Base-by-base conservation (phyloP, 2,329 filamentous ascomycete genomes). In the Trichoderma endophyticum region DNA sequence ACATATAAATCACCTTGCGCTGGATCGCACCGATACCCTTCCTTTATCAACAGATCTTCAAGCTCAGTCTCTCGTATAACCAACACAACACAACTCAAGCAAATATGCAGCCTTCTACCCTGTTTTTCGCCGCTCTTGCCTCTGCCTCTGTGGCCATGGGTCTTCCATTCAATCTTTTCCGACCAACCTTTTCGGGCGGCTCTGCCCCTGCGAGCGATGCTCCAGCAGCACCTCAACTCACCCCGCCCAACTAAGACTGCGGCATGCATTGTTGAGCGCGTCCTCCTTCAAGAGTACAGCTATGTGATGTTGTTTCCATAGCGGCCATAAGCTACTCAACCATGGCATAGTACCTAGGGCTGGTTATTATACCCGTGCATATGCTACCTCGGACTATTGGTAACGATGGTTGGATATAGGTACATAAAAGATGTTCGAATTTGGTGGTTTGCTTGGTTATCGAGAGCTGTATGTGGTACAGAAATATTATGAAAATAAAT, bases 81-180 rank as follows among this genome's bases (percentile, higher is more conserved):
- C 36, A 68, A 4, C 15, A 12, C 26, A 66, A 18, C 32, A 18
- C 66, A 61, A 48, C 34, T 21, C 24, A 62, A 74, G 70, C 1
- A 76, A 70, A 0, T 21, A 70, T 78, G 77, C 76, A 76, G 71
- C 72, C 73, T 21, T 75, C 70, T n/a, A 67, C 73, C 24, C 48
- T 78, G n/a, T 63, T 78, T 66, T 63, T 71, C 57, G 62, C 75
- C 43, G 64, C 73, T 14, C 75, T 76, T 34, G 54, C 26, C 6
- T 62, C 66, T 34, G 76, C 77, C 21, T 74, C 75, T 24, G 60
- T 74, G 18, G 76, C 69, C 30, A 30, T 76, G 59, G 77, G 75
- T 9, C 70, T 72, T 15, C 77, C 77, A 8, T 74, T 77, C 43
- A 74, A 74, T 24, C 61, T 73, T 1, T 75, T 75, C 71, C 72